phyloP scores from a whole-genome alignment of 108 stramenopile species.

The Halocafeteria seosinensis region DNA sequence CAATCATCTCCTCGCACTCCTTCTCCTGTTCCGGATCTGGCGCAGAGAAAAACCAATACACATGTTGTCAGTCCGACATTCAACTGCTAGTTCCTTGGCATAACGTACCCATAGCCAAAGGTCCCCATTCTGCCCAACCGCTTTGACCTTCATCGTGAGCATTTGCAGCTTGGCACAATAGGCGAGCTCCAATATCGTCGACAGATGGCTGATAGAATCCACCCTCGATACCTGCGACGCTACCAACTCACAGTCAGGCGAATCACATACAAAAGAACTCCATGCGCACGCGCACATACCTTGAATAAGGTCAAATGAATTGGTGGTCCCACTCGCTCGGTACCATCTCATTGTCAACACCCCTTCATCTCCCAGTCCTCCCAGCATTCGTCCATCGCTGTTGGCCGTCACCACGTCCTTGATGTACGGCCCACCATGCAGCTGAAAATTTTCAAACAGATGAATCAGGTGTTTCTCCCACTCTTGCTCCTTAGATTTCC shows the following conservation, averaged over 20 bases:
- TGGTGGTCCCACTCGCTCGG: not conserved
- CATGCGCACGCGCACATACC: too few species aligned
- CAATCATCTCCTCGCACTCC: too few species aligned
- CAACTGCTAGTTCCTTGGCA: too few species aligned
- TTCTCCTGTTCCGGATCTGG: too few species aligned
- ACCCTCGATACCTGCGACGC: not conserved
- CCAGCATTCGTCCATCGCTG: not conserved
- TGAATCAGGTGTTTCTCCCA: not conserved
- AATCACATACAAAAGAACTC: too few species aligned
- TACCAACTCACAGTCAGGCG: too few species aligned
- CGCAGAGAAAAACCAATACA: too few species aligned
- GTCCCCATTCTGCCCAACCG: not conserved
- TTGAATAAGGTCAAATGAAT: too few species aligned
- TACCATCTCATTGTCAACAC: not conserved
- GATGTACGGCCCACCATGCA: not conserved
- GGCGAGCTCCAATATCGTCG: not conserved
- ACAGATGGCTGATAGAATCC: slow-evolving; percentile 3
- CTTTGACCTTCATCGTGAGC: not conserved
- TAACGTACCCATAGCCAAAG: too few species aligned
- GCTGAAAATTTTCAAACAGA: not conserved
- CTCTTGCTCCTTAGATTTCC: too few species aligned
- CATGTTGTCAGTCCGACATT: too few species aligned
- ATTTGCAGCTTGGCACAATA: not conserved
- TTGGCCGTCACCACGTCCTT: not conserved
- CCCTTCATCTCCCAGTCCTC: not conserved